phyloP scores from a whole-genome alignment of 352 stramenopile species.

The Globisporangium nagaii region DNA sequence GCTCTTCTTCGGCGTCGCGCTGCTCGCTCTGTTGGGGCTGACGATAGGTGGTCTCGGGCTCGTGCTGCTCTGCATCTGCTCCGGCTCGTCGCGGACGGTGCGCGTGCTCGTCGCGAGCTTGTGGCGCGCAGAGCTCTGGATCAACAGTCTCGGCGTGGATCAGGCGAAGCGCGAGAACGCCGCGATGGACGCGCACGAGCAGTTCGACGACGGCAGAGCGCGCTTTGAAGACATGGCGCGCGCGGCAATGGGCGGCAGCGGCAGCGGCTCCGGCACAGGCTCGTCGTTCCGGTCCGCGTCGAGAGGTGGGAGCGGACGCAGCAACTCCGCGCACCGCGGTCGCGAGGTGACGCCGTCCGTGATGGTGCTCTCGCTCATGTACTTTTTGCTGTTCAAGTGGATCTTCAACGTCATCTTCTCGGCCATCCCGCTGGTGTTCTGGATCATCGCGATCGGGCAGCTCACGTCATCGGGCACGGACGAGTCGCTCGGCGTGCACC shows the following conservation, averaged over 20 bases:
- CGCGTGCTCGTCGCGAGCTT: slow-evolving; percentile 46
- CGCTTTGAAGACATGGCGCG: slow-evolving; percentile 7
- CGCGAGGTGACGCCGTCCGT: slow-evolving; percentile 50
- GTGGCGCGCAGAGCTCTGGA: slow-evolving; percentile 49
- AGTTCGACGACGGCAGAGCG: slow-evolving; percentile 10
- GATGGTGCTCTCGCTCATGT: slow-evolving; percentile 61
- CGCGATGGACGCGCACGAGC: slow-evolving; percentile 6
- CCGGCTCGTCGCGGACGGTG: slow-evolving; percentile 24
- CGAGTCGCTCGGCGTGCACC: neutral
- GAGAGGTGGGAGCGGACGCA: neutral
- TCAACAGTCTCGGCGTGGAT: slow-evolving; percentile 31
- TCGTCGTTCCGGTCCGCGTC: neutral
- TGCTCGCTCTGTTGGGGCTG: slow-evolving; percentile 32
- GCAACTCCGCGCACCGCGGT: slow-evolving; percentile 9
- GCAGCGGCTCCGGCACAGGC: neutral
- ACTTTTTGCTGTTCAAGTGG: slow-evolving; percentile 70
- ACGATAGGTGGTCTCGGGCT: slow-evolving; percentile 30
- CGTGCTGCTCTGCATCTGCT: slow-evolving; percentile 40
- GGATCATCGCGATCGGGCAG: slow-evolving; percentile 33
- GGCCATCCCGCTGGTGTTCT: slow-evolving; percentile 37
- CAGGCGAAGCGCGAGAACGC: slow-evolving; percentile 7
- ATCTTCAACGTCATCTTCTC: slow-evolving; percentile 56
- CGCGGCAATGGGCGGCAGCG: neutral
- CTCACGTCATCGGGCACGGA: slow-evolving; percentile 26
- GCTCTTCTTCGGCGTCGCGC: slow-evolving; percentile 28